A percentile compares a stretch with the other conserved stretches of the same genome.
These are phyloP conservation scores for Metarhizium brunneum DNA, from an alignment of 2,329 filamentous ascomycete genomes.

Conservation along the genomic window DNA sequence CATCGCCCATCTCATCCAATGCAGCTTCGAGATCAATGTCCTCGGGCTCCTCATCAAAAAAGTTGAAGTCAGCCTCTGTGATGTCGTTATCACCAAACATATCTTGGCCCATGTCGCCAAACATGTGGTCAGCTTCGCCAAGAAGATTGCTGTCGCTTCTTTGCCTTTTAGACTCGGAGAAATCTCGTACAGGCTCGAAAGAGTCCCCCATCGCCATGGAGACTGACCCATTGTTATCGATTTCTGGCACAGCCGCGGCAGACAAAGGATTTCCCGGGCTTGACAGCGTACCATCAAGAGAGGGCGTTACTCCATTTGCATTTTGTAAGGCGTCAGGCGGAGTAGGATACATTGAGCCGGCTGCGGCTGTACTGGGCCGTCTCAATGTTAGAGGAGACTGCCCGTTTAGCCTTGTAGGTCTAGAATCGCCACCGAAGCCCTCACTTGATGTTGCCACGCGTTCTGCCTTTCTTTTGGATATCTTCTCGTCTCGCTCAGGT, in stretches of 20 bases:
- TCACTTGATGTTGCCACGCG: slow-evolving; percentile 35
- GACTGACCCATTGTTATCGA: slow-evolving; percentile 14
- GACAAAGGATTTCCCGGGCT: slow-evolving; percentile 41
- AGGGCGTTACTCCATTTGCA: slow-evolving; percentile 42
- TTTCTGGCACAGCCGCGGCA: slow-evolving; percentile 20
- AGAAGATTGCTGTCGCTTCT: slow-evolving; percentile 32
- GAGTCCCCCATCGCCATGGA: slow-evolving; percentile 12
- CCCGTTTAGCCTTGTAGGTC: slow-evolving; percentile 33
- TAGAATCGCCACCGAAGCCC: slow-evolving; percentile 31
- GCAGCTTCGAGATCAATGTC: slow-evolving; percentile 28
- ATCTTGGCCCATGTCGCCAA: slow-evolving; percentile 59
- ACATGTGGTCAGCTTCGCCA: slow-evolving; percentile 48
- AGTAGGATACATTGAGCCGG: slow-evolving; percentile 59
- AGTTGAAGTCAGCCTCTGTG: slow-evolving; percentile 78
- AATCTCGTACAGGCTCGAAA: slow-evolving; percentile 21
- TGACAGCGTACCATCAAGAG: slow-evolving; percentile 44
- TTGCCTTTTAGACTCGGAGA: slow-evolving; percentile 34
- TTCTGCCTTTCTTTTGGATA: slow-evolving; percentile 41
- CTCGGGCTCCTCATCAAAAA: slow-evolving; percentile 59
- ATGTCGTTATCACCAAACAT: slow-evolving; percentile 65
- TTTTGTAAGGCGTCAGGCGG: slow-evolving; percentile 58
- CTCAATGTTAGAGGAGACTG: slow-evolving; percentile 43
- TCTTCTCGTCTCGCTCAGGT: slow-evolving; percentile 36
- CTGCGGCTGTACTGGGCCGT: slow-evolving; percentile 35
- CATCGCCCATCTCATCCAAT: slow-evolving; percentile 12